Evolutionary conservation across 331 rosid genomes (phyloP).

Genomic region (Rhamnella rubrinervis): DNA sequence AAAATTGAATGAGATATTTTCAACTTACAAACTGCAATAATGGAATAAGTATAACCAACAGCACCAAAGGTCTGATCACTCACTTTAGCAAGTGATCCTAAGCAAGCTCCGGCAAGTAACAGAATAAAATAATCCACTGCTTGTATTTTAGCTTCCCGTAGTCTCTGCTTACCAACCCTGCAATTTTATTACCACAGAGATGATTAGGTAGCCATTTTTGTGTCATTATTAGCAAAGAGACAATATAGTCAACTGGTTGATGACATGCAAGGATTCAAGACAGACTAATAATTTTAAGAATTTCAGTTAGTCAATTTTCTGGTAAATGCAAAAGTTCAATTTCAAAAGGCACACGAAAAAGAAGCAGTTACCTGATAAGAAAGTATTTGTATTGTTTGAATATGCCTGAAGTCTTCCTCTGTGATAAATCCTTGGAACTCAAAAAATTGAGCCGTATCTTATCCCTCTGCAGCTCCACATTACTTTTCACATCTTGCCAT

Average conservation of each 20-base stretch:
- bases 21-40: conserved; percentile 92
- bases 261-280: too few species aligned
- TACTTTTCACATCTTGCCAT: conserved; percentile 77
- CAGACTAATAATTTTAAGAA: background rate
- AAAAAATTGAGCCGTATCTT: conserved; percentile 61
- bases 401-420: conserved; percentile 71
- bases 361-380: conserved; percentile 60
- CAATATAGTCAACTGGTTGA: too few species aligned
- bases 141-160: conserved; percentile 79
- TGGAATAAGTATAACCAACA: conserved; percentile 68
- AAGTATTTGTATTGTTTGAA: conserved; percentile 77
- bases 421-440: conserved; percentile 74
- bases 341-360: conserved; percentile 8
- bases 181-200: conserved; percentile 5
- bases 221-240: too few species aligned
- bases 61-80: conserved; percentile 79
- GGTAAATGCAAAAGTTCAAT: background rate
- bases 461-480: conserved; percentile 59
- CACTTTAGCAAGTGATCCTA: conserved; percentile 70
- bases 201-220: too few species aligned
- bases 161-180: conserved; percentile 87
- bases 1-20: background rate
- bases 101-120: conserved; percentile 95
- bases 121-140: conserved; percentile 88
- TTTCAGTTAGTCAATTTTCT: conserved; percentile 5